These are phyloP conservation scores for Inonotus obliquus DNA, from an alignment of 1,284 basidiomycete species.

Conservation along the genomic window DNA sequence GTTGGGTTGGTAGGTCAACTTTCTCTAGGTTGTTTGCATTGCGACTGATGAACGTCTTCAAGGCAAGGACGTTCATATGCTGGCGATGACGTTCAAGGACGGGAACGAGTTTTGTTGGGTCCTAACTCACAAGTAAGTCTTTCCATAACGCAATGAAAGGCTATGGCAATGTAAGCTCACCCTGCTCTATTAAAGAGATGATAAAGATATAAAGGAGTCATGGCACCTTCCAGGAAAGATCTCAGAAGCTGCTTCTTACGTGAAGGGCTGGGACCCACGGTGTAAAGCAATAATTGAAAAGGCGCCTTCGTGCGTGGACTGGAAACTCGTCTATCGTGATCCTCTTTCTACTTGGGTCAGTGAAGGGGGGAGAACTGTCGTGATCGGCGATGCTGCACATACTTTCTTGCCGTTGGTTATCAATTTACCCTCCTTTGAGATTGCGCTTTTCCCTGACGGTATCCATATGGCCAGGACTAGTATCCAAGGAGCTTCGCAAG, in stretches of 20 bases:
- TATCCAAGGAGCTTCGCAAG: slow-evolving; percentile 23
- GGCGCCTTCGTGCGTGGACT: slow-evolving; percentile 20
- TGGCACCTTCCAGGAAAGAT: slow-evolving; percentile 23
- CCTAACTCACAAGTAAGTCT: slow-evolving; percentile 19
- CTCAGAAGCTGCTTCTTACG: slow-evolving; percentile 20
- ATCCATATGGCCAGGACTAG: slow-evolving; percentile 19
- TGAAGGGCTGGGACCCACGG: slow-evolving; percentile 22
- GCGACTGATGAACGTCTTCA: background rate
- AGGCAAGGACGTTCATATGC: slow-evolving; percentile 21
- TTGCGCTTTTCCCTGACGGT: background rate
- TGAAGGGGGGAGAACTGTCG: slow-evolving; percentile 16
- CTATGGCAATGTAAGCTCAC: too few species aligned
- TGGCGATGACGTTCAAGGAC: slow-evolving; percentile 19
- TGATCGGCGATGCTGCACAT: slow-evolving; percentile 23
- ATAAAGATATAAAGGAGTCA: slow-evolving; percentile 23
- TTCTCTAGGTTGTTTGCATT: background rate
- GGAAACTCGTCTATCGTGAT: slow-evolving; percentile 25
- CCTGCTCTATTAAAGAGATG: slow-evolving; percentile 10
- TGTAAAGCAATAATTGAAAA: slow-evolving; percentile 16
- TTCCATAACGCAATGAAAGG: background rate
- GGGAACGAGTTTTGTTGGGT: slow-evolving; percentile 23
- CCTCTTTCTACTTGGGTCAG: slow-evolving; percentile 23
- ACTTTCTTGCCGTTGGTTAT: slow-evolving; percentile 19
- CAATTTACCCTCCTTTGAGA: background rate
- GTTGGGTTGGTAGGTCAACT: slow-evolving; percentile 10